Conservation (phyloP, 345 rosid genomes). For the Salix brachista region DNA sequence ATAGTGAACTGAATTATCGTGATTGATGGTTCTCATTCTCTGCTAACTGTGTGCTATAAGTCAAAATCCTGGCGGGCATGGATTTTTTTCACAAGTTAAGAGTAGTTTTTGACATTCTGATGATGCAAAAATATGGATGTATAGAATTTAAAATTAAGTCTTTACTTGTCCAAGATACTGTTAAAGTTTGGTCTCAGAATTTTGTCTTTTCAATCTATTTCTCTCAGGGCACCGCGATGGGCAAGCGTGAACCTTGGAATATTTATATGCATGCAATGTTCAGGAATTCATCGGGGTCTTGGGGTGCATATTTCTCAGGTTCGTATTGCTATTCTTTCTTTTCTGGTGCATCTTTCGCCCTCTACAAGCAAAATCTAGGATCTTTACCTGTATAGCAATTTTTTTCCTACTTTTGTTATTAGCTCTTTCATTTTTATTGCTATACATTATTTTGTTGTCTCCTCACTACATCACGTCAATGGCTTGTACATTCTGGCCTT, state of each 20-base stretch:
- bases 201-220: not conserved
- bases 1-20: too few species aligned
- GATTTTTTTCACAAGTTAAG: too few species aligned
- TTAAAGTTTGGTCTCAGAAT: not conserved
- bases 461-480: not conserved
- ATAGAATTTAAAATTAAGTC: too few species aligned
- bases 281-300: conserved; percentile 26
- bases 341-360: not conserved
- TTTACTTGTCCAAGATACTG: too few species aligned
- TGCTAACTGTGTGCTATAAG: too few species aligned
- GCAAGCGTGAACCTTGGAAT: conserved; percentile 31
- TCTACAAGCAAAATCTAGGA: too few species aligned
- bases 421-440: not conserved
- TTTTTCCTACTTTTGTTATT: not conserved
- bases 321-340: not conserved
- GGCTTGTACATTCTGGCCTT: not conserved
- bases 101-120: too few species aligned
- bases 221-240: conserved; percentile 24
- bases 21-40: too few species aligned
- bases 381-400: not conserved
- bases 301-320: conserved; percentile 33
- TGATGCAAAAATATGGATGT: too few species aligned
- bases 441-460: not conserved
- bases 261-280: conserved; percentile 30
- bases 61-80: too few species aligned